A percentile compares a stretch with the other conserved stretches of the same genome.
phyloP scores from a whole-genome alignment of 345 rosid species.

The Pistacia atlantica region DNA sequence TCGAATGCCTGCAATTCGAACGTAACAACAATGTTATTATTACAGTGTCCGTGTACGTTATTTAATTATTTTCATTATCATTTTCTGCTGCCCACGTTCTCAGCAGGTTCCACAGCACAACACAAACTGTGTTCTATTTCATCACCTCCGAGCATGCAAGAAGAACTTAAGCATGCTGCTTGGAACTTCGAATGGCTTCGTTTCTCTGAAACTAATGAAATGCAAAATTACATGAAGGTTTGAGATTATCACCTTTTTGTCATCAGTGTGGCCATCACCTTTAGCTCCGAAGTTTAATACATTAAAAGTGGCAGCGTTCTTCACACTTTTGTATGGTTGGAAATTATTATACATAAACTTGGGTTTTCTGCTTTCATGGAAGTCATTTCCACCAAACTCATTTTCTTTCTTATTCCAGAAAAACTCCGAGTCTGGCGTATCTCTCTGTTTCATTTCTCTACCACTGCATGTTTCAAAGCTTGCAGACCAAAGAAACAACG shows the following conservation, averaged over 20 bases:
- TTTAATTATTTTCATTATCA: not conserved
- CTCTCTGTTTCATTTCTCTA: slow-evolving; percentile 41
- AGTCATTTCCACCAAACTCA: not conserved
- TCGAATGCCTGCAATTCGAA: slow-evolving; percentile 63
- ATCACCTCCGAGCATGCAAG: not conserved
- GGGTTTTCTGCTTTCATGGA: slow-evolving; percentile 22
- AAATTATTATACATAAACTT: slow-evolving; percentile 10
- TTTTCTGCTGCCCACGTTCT: slow-evolving; percentile 15
- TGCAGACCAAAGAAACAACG: slow-evolving; percentile 32
- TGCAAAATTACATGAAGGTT: not conserved
- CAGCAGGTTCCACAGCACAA: not conserved
- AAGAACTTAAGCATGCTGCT: too few relatives aligned
- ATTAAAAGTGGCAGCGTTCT: slow-evolving; percentile 40
- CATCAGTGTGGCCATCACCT: slow-evolving; percentile 78
- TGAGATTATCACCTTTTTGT: slow-evolving; percentile 61
- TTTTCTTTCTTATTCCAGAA: slow-evolving; percentile 12
- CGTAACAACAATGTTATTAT: not conserved
- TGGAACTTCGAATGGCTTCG: too few relatives aligned
- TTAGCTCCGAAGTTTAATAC: slow-evolving; percentile 73
- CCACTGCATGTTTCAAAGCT: slow-evolving; percentile 46
- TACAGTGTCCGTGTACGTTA: not conserved
- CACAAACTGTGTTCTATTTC: too few relatives aligned
- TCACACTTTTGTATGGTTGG: slow-evolving; percentile 6
- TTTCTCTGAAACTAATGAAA: not conserved
- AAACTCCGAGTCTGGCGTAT: not conserved